Evolutionary conservation across 2,329 filamentous ascomycete species (phyloP).

Genomic region (Neocucurbitaria cava): DNA sequence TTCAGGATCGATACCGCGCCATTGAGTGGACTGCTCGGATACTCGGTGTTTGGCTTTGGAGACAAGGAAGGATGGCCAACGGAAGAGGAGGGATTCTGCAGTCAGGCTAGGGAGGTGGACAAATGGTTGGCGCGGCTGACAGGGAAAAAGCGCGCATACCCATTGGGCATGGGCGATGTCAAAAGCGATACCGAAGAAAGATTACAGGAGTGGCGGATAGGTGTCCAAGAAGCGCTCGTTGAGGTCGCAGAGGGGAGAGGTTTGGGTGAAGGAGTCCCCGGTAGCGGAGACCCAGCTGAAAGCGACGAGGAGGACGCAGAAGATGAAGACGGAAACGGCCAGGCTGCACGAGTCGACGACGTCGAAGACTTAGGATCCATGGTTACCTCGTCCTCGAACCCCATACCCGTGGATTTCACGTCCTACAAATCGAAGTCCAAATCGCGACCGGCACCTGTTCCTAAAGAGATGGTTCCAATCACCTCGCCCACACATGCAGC

Average conservation of each 20-base stretch:
- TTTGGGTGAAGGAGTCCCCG: slow-evolving; percentile 71
- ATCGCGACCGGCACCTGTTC: slow-evolving; percentile 55
- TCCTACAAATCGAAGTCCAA: slow-evolving; percentile 67
- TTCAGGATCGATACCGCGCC: slow-evolving; percentile 94
- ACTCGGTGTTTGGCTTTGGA: slow-evolving; percentile 92
- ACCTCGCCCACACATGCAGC: slow-evolving; percentile 86
- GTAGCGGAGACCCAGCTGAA: slow-evolving; percentile 83
- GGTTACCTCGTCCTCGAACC: slow-evolving; percentile 54
- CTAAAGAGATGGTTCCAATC: slow-evolving; percentile 93
- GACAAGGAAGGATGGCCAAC: slow-evolving; percentile 92
- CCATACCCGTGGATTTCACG: slow-evolving; percentile 86
- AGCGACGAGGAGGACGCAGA: slow-evolving; percentile 76
- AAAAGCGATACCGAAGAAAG: slow-evolving; percentile 73
- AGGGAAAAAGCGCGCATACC: slow-evolving; percentile 82
- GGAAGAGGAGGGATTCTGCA: slow-evolving; percentile 89
- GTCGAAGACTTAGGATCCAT: slow-evolving; percentile 82
- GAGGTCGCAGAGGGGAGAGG: slow-evolving; percentile 62
- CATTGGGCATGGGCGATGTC: slow-evolving; percentile 85
- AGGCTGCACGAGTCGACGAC: slow-evolving; percentile 66
- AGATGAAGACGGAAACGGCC: slow-evolving; percentile 54
- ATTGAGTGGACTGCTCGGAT: slow-evolving; percentile 77
- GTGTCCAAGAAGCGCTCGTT: slow-evolving; percentile 73
- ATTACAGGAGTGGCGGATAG: slow-evolving; percentile 78
- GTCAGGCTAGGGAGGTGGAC: slow-evolving; percentile 88
- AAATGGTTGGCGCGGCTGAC: slow-evolving; percentile 98